Conservation (phyloP, 2,329 filamentous ascomycete genomes). For the Alternaria metachromatica region DNA sequence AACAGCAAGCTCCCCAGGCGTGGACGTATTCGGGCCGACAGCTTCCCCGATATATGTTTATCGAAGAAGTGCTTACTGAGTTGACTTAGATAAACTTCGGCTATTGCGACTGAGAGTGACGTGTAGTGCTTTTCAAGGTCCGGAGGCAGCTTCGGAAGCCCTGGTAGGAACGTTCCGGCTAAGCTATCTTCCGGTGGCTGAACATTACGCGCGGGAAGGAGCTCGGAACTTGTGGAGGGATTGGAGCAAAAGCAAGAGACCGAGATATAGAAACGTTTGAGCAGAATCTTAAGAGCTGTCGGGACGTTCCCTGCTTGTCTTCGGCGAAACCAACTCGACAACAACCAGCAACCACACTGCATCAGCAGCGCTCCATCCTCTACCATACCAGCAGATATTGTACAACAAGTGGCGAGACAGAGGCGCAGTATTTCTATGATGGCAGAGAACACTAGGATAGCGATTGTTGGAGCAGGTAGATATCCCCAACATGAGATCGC, state of each 20-base stretch:
- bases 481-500: not conserved
- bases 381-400: not conserved
- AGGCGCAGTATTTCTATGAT: slow-evolving; percentile 18
- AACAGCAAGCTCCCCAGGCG: not conserved
- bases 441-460: slow-evolving; percentile 41
- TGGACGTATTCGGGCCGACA: not conserved
- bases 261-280: not conserved
- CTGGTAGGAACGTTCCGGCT: slow-evolving; percentile 1
- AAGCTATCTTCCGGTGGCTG: slow-evolving; percentile 8
- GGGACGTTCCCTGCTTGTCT: not conserved
- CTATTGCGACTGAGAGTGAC: not conserved
- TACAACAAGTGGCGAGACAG: not conserved
- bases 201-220: slow-evolving; percentile 1
- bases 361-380: not conserved
- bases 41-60: not conserved
- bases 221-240: slow-evolving; percentile 1
- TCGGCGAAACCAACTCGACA: not conserved
- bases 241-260: not conserved
- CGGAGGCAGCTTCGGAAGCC: not conserved
- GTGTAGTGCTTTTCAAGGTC: not conserved
- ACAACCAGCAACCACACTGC: not conserved
- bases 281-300: not conserved
- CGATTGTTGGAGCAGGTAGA: slow-evolving; percentile 43
- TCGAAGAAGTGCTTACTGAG: not conserved
- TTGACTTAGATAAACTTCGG: not conserved